Percentiles rank a stretch among this genome's conserved stretches.
Evolutionary conservation across 176 grass and related monocot species (phyloP).

Genomic region (Coix lacrymajobi): DNA sequence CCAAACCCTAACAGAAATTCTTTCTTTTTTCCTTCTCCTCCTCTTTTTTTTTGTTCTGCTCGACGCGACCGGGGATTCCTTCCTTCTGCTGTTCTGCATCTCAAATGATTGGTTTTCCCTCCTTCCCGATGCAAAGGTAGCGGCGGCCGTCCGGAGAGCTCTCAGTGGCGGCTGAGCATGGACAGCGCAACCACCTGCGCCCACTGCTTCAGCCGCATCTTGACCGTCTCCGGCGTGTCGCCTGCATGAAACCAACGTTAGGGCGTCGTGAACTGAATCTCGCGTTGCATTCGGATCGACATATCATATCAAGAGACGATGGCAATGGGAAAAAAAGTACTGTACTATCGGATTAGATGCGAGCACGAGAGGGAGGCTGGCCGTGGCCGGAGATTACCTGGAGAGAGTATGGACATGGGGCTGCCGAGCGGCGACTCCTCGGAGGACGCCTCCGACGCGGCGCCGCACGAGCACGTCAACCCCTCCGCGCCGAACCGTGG

Average conservation of each 20-base stretch:
- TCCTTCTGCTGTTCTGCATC: not conserved
- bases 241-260: constrained; percentile 27
- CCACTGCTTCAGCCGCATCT: constrained; percentile 86
- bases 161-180: constrained; percentile 47
- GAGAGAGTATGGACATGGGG: constrained; percentile 55
- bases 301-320: too few species aligned
- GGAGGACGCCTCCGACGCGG: constrained; percentile 50
- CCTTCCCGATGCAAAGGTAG: not conserved
- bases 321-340: not conserved
- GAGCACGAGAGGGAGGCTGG: not conserved
- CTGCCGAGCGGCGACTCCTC: constrained; percentile 63
- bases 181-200: constrained; percentile 83
- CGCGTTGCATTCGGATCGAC: not conserved
- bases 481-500: not conserved
- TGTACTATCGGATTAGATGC: not conserved
- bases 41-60: not conserved
- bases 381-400: constrained; percentile 20
- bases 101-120: not conserved
- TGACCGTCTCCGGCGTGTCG: constrained; percentile 66
- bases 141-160: not conserved
- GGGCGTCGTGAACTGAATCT: too few species aligned
- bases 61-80: not conserved
- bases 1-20: constrained; percentile 24
- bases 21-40: constrained; percentile 1
- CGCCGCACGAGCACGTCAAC: constrained; percentile 13